Evolutionary conservation across 352 stramenopile species (phyloP).

Genomic region (Globisporangium perplexum): DNA sequence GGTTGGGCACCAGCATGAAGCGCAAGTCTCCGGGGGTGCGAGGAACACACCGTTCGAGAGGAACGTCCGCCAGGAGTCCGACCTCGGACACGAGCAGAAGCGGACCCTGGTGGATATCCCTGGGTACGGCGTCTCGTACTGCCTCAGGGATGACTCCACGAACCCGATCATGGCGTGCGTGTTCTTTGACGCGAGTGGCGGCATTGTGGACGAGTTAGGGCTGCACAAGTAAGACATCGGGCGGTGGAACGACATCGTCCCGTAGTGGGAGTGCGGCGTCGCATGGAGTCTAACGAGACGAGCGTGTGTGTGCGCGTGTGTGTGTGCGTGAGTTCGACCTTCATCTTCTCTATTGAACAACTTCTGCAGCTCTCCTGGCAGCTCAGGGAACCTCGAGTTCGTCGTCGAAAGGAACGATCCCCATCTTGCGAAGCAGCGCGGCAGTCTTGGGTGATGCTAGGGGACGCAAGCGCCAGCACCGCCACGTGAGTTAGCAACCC

Average conservation of each 20-base stretch:
- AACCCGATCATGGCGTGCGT: conserved; percentile 5
- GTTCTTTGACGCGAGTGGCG: background rate
- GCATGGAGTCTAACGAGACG: background rate
- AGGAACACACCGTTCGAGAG: background rate
- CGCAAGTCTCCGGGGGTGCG: background rate
- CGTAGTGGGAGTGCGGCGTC: background rate
- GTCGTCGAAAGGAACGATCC: conserved; percentile 9
- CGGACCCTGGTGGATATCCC: conserved; percentile 5
- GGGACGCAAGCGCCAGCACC: background rate
- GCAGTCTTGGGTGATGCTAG: conserved; percentile 10
- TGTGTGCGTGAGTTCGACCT: background rate
- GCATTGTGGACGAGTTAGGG: background rate
- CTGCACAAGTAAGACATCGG: background rate
- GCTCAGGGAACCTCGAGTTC: conserved; percentile 1
- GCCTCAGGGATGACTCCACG: background rate
- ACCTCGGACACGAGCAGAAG: background rate
- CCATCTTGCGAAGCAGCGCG: conserved; percentile 9
- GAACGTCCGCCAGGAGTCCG: background rate
- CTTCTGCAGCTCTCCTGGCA: background rate
- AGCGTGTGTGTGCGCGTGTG: background rate
- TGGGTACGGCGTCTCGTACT: conserved; percentile 3
- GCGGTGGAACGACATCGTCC: conserved; percentile 1
- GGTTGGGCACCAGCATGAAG: background rate
- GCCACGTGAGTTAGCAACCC: too few relatives aligned
- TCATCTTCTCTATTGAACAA: background rate